Percentiles rank a stretch among this genome's conserved stretches.
phyloP scores from a whole-genome alignment of 2,329 filamentous ascomycete genomes.

The Torrubiella hemipterigena region DNA sequence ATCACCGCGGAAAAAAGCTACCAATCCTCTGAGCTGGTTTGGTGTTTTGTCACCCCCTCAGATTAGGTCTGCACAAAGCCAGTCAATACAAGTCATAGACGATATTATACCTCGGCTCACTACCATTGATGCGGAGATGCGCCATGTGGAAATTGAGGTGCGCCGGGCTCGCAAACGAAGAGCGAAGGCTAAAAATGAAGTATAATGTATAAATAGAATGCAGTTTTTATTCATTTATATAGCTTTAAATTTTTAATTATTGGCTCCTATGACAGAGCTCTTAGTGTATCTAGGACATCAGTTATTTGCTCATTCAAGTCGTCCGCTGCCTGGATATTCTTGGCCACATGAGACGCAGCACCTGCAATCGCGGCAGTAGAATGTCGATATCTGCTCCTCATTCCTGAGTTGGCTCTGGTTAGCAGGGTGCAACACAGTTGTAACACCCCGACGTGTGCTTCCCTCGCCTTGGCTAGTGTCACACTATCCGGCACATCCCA shows the following conservation, averaged over 20 bases:
- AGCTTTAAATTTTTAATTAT: no score
- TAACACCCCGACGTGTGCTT: conserved; percentile 40
- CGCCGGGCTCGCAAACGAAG: conserved; percentile 46
- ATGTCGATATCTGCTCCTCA: conserved; percentile 37
- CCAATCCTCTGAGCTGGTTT: conserved; percentile 49
- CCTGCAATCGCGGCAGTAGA: conserved; percentile 38
- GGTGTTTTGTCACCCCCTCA: conserved; percentile 40
- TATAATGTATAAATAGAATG: no score
- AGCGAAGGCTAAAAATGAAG: conserved; percentile 27
- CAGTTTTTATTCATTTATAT: no score
- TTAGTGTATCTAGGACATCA: conserved; percentile 27
- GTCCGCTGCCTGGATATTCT: conserved; percentile 15
- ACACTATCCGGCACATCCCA: conserved; percentile 26
- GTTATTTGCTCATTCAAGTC: conserved; percentile 29
- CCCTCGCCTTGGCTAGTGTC: conserved; percentile 19
- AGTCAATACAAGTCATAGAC: conserved; percentile 44
- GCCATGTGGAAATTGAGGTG: conserved; percentile 55
- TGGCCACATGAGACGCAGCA: conserved; percentile 29
- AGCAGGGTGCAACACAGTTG: conserved; percentile 45
- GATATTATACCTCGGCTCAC: conserved; percentile 44
- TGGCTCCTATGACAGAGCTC: conserved; percentile 2
- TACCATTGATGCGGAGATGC: conserved; percentile 48
- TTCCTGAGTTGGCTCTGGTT: conserved; percentile 28
- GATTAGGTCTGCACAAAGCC: conserved; percentile 45
- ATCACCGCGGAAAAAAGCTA: conserved; percentile 7